Percentiles rank a stretch among this genome's conserved stretches.
Conservation (phyloP, 2,329 filamentous ascomycete genomes). For the Penicillium corylophilum region DNA sequence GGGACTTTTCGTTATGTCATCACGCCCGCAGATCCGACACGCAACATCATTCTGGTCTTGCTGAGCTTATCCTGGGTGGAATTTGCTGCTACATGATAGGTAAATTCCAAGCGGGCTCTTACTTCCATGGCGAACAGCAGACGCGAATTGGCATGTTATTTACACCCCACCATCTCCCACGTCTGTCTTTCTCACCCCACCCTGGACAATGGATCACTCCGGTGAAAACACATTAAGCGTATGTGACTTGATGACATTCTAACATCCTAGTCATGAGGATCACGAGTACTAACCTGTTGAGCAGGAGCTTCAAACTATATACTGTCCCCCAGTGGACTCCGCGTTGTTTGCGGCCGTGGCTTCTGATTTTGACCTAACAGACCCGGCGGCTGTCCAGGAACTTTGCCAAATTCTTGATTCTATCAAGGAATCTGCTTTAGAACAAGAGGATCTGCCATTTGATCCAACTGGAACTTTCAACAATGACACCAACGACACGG, state of each 20-base stretch:
- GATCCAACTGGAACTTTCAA: constrained; percentile 71
- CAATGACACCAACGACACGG: constrained; percentile 23
- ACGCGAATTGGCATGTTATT: not conserved
- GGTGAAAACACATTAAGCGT: not conserved
- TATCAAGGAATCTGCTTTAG: constrained; percentile 69
- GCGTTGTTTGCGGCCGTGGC: constrained; percentile 73
- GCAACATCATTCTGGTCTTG: not conserved
- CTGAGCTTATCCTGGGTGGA: not conserved
- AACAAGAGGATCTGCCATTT: constrained; percentile 65
- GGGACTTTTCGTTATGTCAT: not conserved
- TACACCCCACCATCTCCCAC: not conserved
- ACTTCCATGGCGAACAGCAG: not conserved
- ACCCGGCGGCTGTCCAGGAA: constrained; percentile 52
- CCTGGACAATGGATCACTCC: not conserved
- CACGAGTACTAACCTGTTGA: no score
- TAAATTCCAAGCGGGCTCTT: not conserved
- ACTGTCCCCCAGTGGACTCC: constrained; percentile 73
- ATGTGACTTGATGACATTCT: not conserved
- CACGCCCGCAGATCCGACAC: not conserved
- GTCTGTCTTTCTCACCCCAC: not conserved
- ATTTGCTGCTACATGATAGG: not conserved
- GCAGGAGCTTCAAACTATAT: constrained; percentile 61
- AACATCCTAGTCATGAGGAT: no score
- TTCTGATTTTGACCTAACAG: constrained; percentile 67
- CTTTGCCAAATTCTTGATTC: constrained; percentile 62